Base-by-base conservation (phyloP, 345 rosid species). In the Hibiscus syriacus region DNA sequence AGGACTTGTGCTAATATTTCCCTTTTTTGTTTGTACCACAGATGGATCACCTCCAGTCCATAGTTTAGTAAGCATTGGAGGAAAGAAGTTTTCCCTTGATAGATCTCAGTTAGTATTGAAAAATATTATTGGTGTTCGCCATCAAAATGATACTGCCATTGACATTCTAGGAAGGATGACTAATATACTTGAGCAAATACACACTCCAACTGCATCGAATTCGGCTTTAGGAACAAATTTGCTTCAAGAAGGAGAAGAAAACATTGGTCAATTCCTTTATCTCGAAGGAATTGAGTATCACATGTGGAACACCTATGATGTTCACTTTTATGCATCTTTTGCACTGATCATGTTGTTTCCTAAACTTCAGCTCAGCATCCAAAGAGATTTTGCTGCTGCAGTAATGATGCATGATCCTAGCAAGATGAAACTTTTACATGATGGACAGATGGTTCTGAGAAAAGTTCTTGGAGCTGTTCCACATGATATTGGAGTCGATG, bases 231-330 rank as follows among this genome's bases (percentile, higher is more conserved):
- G 98, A 43, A 83, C 97, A 39, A 88, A 87, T 75, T 72, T 93
- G 81, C 98, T 93, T 22, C 85, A 77, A 73, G 84, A 86, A 76
- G 98, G 96, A 77, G 96, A 93, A 78, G 98, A 93, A 75, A 91
- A 93, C 81, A 82, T 93, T 6, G 98, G 98, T 7, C 97, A 91
- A 60, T 93, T 93, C 75, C 94, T 93, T 56, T 91, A 93, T 69
- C 83, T 90, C 6, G 98, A 93, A 85, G 98, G 98, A 55, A 32
- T 85, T 7, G 98, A 93, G 61, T 93, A 90, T 72, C 90, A 66
- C 38, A 90, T 93, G 97, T 93, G 97, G 97, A 90, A 91, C 80
- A 93, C 98, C 25, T 93, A 91, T 30, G 98, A 93, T 69, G 98
- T 93, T 67, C 98, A 93, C 72, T 93, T 93, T 77, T 93, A 90